These are phyloP conservation scores for Haplographium delicatum DNA, from an alignment of 495 filamentous ascomycete species.

Conservation along the genomic window DNA sequence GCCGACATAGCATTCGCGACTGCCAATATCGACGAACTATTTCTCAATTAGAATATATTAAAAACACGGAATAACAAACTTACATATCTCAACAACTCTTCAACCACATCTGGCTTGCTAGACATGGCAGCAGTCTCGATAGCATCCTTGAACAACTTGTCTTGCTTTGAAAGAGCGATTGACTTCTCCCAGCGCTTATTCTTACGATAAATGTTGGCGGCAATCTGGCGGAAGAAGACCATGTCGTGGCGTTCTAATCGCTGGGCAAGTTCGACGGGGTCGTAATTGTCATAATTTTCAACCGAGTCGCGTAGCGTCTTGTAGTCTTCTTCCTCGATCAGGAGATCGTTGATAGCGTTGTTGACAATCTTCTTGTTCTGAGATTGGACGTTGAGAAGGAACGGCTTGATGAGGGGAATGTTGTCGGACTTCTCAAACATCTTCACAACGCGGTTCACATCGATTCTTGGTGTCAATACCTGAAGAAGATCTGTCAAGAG, in stretches of 20 bases:
- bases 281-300: constrained; percentile 98
- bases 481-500: constrained; percentile 94
- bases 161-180: constrained; percentile 97
- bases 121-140: constrained; percentile 99
- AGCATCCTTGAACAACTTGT: constrained; percentile 99
- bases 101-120: constrained; percentile 82
- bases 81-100: constrained; percentile 94
- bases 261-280: constrained; percentile 89
- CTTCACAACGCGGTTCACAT: constrained; percentile 96
- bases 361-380: constrained; percentile 99
- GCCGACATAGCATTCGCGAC: constrained; percentile 96
- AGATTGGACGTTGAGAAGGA: constrained; percentile 90
- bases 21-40: constrained; percentile 98
- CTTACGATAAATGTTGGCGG: constrained; percentile 97
- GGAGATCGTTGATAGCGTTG: constrained; percentile 93
- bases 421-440: constrained; percentile 99
- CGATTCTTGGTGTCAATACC: constrained; percentile 84
- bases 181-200: constrained; percentile 99
- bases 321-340: constrained; percentile 99
- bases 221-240: constrained; percentile 99
- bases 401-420: constrained; percentile 97
- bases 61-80: constrained; percentile 36
- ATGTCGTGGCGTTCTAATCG: constrained; percentile 93
- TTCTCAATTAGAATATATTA: not conserved
- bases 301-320: constrained; percentile 97